These are phyloP conservation scores for Alternaria brassicicola DNA, from an alignment of 2,329 filamentous ascomycete species.

Conservation along the genomic window DNA sequence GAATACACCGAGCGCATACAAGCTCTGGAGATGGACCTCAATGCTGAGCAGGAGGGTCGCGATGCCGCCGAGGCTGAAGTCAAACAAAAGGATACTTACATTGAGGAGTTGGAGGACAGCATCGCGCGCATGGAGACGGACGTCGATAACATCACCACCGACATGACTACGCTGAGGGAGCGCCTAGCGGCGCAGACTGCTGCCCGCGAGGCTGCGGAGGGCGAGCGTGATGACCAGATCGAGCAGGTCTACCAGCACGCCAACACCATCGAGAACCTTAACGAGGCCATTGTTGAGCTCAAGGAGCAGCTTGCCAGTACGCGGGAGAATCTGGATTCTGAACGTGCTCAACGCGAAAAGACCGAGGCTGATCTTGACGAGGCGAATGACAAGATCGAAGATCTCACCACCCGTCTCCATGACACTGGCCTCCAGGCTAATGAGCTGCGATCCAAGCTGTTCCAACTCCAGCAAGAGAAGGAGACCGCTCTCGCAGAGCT, in stretches of 20 bases:
- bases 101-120: conserved; percentile 49
- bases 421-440: conserved; percentile 55
- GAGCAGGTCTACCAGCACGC: conserved; percentile 45
- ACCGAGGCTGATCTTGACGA: conserved; percentile 53
- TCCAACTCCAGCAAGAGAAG: conserved; percentile 53
- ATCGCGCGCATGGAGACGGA: conserved; percentile 48
- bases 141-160: conserved; percentile 38
- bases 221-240: conserved; percentile 47
- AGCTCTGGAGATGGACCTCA: conserved; percentile 47
- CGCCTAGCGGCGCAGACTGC: conserved; percentile 44
- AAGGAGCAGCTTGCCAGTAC: conserved; percentile 48
- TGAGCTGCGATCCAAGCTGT: conserved; percentile 56
- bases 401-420: conserved; percentile 49
- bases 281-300: conserved; percentile 47
- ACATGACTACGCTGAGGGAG: conserved; percentile 43
- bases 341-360: conserved; percentile 52
- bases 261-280: conserved; percentile 40
- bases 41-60: conserved; percentile 46
- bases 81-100: conserved; percentile 47
- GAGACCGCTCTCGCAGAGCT: conserved; percentile 48
- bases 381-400: conserved; percentile 50
- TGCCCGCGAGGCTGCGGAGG: conserved; percentile 44
- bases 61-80: conserved; percentile 49
- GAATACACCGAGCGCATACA: conserved; percentile 47
- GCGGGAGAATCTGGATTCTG: conserved; percentile 47